phyloP scores from a whole-genome alignment of 179 eudicot species.

The Camellia oleifera region DNA sequence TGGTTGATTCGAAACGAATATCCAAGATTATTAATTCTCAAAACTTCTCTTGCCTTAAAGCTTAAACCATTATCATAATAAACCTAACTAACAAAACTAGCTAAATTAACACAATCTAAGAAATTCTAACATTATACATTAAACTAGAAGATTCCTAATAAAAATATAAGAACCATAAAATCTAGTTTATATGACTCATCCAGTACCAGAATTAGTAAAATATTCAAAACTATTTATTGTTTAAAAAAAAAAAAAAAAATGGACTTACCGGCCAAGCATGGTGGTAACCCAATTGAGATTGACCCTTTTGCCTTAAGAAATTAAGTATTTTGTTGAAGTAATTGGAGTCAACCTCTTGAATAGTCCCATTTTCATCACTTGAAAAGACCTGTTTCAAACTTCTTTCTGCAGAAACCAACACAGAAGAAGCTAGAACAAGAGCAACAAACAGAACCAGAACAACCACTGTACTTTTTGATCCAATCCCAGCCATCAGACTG shows the following conservation, averaged over 20 bases:
- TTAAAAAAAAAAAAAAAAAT: background rate
- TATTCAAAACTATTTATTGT: background rate
- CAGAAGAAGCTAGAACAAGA: slow-evolving; percentile 33
- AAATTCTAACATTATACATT: too few relatives aligned
- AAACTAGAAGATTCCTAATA: background rate
- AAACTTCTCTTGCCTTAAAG: too few relatives aligned
- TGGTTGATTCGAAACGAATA: too few relatives aligned
- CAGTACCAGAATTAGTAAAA: background rate
- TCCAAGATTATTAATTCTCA: too few relatives aligned
- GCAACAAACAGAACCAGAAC: background rate
- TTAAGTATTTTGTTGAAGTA: slow-evolving; percentile 21
- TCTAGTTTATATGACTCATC: background rate
- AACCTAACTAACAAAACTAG: too few relatives aligned
- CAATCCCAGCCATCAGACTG: background rate
- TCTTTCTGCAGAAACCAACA: slow-evolving; percentile 50
- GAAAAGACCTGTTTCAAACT: slow-evolving; percentile 8
- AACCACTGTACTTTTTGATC: background rate
- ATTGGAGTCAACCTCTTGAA: slow-evolving; percentile 10
- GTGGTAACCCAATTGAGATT: slow-evolving; percentile 59
- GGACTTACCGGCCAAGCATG: slow-evolving; percentile 79
- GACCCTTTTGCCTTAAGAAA: slow-evolving; percentile 46
- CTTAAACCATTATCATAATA: too few relatives aligned
- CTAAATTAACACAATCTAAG: too few relatives aligned
- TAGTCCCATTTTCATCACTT: background rate
- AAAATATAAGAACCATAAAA: background rate